Percentiles rank a stretch among this genome's conserved stretches.
These are phyloP conservation scores for Leonotis leonurus DNA, from an alignment of 257 asterid genomes.

Conservation along the genomic window DNA sequence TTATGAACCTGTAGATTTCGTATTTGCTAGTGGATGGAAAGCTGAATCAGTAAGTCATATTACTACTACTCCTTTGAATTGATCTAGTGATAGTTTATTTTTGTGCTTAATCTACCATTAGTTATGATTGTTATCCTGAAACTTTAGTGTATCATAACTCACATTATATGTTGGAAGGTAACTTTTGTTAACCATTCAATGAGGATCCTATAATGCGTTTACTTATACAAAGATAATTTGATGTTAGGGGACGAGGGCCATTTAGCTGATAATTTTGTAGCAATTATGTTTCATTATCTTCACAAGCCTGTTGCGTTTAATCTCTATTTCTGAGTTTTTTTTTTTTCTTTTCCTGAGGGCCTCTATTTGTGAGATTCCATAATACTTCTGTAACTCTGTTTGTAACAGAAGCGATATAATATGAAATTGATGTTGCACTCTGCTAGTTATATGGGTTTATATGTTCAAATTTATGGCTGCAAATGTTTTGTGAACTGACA, in stretches of 20 bases:
- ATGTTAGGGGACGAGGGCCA: neutral
- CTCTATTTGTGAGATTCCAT: neutral
- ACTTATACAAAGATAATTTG: neutral
- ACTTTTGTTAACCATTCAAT: neutral
- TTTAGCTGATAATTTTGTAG: neutral
- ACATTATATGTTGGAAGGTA: neutral
- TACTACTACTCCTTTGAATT: neutral
- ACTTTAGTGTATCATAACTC: neutral
- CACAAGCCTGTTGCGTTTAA: neutral
- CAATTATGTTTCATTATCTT: neutral
- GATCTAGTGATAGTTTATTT: neutral
- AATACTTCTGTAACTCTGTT: neutral
- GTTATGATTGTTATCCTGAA: neutral
- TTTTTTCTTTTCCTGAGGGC: too few relatives aligned
- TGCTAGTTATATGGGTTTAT: neutral
- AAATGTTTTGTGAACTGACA: neutral
- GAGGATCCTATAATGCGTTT: neutral
- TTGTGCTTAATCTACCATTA: neutral
- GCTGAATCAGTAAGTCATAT: slow-evolving; percentile 69
- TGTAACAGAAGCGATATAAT: neutral
- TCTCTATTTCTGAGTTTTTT: too few relatives aligned
- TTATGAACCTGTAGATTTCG: slow-evolving; percentile 65
- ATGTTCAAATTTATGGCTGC: neutral
- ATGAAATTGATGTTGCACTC: neutral
- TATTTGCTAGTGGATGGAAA: slow-evolving; percentile 72